Evolutionary conservation across 176 grass and related monocot species (phyloP).

Genomic region (maize (Zea mays)): Zm-B73-REFERENCE-NAM-5.0 NC_050100.1:85850001-85850500

Average conservation of each 20-base stretch:
- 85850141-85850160: neutral
- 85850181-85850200: neutral
- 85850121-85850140: neutral
- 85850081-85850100: neutral
- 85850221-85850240: neutral
- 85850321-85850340: conserved; percentile 24
- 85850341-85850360: conserved; percentile 13
- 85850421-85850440: conserved; percentile 82
- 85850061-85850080: neutral
- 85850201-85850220: conserved; percentile 22
- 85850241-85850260: conserved; percentile 23
- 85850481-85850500: conserved; percentile 67
- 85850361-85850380: neutral
- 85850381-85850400: neutral
- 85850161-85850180: neutral
- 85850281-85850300: conserved; percentile 28
- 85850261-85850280: neutral
- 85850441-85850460: conserved; percentile 81
- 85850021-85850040: neutral
- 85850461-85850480: conserved; percentile 77
- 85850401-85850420: conserved; percentile 84
- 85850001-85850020: neutral
- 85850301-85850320: conserved; percentile 20
- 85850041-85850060: neutral
- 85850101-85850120: neutral